Base-by-base conservation (phyloP, 306 rosid genomes). In the Lathyrus aphaca region DNA sequence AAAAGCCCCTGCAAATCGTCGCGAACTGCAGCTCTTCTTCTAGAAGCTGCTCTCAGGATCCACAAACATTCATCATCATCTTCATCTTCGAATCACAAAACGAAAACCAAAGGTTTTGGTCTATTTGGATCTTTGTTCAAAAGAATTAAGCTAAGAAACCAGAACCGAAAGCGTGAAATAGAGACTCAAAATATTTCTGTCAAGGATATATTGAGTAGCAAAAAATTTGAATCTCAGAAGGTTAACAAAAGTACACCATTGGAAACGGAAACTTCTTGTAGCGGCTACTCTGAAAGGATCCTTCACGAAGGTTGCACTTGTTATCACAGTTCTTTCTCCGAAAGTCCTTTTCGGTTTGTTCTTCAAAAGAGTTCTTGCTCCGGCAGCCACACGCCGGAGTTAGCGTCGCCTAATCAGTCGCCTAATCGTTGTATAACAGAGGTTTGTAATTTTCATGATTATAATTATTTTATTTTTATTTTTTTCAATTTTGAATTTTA, bases 31-130 rank as follows among this genome's bases (percentile, higher is more conserved):
- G 38, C 95, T 9, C 77, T 94, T 25, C 97, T 94, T 53, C 88
- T 94, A 0, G 96, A 95, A 77, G 95, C 99, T 18, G 89, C 99
- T 53, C 79, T 87, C 19, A 83, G 89, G 80, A 87, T 95, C 84
- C 99, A 89, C 14, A 94, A 91, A 57, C 89, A 88, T 64, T 74
- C 89, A 3, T 74, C 82, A 0, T 14, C 79, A 2, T 38, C 11
- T 45, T 45, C 51, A 15, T 48, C 54, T 48, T 48, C 25, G 14
- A 57, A 4, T 57, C 12, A 83, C 0, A 87, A 80, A 71, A 16
- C 75, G 53, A 88, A 69, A 17, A 66, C 16, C 37, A 83, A 73
- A 25, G 83, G 86, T 0, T 83, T 87, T 27, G 88, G 87, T 12
- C 42, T 89, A 3, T 77, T 95, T 3, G 97, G 96, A 12, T 89